These are phyloP conservation scores for Jaminaea rosea DNA, from an alignment of 1,284 basidiomycete species.

Conservation along the genomic window DNA sequence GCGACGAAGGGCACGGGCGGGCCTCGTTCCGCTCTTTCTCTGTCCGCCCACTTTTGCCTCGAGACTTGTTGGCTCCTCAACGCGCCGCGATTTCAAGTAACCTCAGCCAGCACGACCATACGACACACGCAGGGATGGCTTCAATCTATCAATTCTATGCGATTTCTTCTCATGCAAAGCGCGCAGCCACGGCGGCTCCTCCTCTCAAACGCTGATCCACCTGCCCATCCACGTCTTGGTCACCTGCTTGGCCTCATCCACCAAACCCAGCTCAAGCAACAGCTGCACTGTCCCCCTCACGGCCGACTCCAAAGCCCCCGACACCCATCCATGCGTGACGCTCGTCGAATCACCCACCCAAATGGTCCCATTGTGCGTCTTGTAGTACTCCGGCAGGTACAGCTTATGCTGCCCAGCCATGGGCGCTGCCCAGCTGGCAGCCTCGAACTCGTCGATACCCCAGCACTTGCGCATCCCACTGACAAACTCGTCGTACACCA, in stretches of 20 bases:
- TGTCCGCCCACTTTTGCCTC: too few relatives aligned
- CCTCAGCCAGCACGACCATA: too few relatives aligned
- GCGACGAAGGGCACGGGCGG: too few relatives aligned
- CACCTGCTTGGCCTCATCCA: slow-evolving; percentile 31
- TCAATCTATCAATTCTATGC: too few relatives aligned
- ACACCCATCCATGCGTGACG: slow-evolving; percentile 31
- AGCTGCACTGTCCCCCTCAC: slow-evolving; percentile 26
- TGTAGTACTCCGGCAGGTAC: slow-evolving; percentile 30
- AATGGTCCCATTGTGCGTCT: slow-evolving; percentile 24
- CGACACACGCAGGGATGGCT: too few relatives aligned
- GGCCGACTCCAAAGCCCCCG: slow-evolving; percentile 21
- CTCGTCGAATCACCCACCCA: slow-evolving; percentile 32
- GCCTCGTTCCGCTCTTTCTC: too few relatives aligned
- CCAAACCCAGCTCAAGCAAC: slow-evolving; percentile 27
- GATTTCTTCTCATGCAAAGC: too few relatives aligned
- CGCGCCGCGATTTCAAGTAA: too few relatives aligned
- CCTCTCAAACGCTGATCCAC: slow-evolving; percentile 1
- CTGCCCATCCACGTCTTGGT: slow-evolving; percentile 4
- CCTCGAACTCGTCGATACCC: slow-evolving; percentile 19
- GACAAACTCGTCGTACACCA: slow-evolving; percentile 24
- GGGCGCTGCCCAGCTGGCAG: slow-evolving; percentile 25
- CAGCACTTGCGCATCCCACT: slow-evolving; percentile 23
- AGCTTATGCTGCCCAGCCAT: slow-evolving; percentile 23
- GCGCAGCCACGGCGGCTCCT: too few relatives aligned
- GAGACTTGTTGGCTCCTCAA: too few relatives aligned